Evolutionary conservation across 2,329 filamentous ascomycete species (phyloP).

Genomic region (Diplodia corticola): DNA sequence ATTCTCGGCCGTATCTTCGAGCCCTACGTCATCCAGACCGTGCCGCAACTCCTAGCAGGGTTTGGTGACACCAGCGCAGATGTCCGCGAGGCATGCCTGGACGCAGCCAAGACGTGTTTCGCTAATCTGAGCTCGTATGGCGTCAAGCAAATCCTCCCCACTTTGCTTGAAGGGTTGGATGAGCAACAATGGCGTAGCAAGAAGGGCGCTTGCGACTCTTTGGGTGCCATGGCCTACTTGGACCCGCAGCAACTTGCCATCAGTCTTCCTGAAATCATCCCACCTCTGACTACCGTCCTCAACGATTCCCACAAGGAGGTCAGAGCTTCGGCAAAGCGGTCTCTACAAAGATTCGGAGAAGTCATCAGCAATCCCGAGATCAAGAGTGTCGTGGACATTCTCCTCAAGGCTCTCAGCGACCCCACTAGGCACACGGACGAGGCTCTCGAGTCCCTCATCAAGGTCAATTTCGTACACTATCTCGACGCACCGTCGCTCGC

Average conservation of each 20-base stretch:
- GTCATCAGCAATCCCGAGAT: conserved; percentile 98
- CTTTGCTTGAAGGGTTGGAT: conserved; percentile 85
- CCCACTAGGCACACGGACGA: conserved; percentile 97
- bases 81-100: conserved; percentile 88
- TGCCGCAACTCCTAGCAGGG: conserved; percentile 82
- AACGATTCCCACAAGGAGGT: conserved; percentile 99
- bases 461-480: conserved; percentile 97
- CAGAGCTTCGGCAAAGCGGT: conserved; percentile 85
- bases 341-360: conserved; percentile 95
- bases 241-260: conserved; percentile 91
- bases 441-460: conserved; percentile 89
- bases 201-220: conserved; percentile 92
- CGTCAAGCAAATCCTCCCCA: conserved; percentile 91
- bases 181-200: conserved; percentile 98
- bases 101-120: conserved; percentile 93
- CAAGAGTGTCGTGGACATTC: conserved; percentile 84
- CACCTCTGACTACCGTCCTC: conserved; percentile 86
- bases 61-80: conserved; percentile 88
- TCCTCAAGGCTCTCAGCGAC: conserved; percentile 95
- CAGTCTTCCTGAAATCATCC: conserved; percentile 94
- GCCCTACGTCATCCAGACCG: conserved; percentile 93
- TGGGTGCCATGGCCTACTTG: conserved; percentile 97
- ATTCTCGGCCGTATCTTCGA: conserved; percentile 89
- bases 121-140: conserved; percentile 90
- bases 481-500: conserved; percentile 96